Percentiles rank a stretch among this genome's conserved stretches.
Evolutionary conservation across 202 grass and related monocot species (phyloP).

Genomic region (Eragrostis tef): DNA sequence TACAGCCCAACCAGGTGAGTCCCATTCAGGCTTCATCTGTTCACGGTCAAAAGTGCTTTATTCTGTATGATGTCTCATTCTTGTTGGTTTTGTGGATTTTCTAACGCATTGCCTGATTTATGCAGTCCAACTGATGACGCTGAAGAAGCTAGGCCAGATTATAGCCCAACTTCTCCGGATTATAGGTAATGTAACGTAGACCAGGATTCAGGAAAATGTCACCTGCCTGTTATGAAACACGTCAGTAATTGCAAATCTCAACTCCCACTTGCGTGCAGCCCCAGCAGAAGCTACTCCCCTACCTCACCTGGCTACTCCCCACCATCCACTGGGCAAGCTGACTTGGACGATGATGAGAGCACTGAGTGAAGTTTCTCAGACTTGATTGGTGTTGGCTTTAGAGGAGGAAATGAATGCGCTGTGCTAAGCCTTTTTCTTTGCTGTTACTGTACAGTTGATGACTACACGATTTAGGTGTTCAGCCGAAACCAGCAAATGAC

Average conservation of each 20-base stretch:
- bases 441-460: too few relatives aligned
- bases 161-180: conserved; percentile 75
- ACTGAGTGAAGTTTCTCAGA: conserved; percentile 28
- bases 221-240: not conserved
- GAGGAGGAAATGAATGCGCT: not conserved
- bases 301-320: conserved; percentile 87
- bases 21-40: not conserved
- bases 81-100: not conserved
- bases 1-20: conserved; percentile 69
- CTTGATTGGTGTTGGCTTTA: conserved; percentile 2
- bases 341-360: conserved; percentile 56
- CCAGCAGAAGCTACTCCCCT: conserved; percentile 85
- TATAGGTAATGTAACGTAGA: conserved; percentile 54
- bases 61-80: not conserved
- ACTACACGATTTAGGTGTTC: too few relatives aligned
- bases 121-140: conserved; percentile 62
- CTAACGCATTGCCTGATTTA: conserved; percentile 3
- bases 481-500: too few relatives aligned
- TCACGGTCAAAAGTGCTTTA: not conserved
- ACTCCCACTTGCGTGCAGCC: conserved; percentile 49
- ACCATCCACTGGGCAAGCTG: conserved; percentile 64
- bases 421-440: too few relatives aligned
- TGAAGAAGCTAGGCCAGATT: conserved; percentile 66
- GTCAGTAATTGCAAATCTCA: not conserved
- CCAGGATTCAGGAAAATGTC: not conserved